A percentile compares a stretch with the other conserved stretches of the same genome.
Conservation (phyloP, 768 basidiomycete genomes). For the Pleurotus djamor region DNA sequence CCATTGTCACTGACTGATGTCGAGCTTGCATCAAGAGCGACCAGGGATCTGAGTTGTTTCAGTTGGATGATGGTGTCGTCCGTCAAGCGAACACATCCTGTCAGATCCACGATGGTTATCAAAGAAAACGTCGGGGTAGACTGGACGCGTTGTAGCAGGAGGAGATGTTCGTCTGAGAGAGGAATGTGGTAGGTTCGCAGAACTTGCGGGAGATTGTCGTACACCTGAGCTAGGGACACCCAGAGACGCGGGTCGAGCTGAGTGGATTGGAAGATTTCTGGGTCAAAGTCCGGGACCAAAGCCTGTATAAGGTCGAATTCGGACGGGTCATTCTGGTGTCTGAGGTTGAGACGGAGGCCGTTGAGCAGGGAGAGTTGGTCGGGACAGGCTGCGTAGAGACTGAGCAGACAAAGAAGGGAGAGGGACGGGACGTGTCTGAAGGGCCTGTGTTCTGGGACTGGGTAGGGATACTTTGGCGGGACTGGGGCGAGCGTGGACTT, state of each 20-base stretch:
- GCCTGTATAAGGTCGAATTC: conserved; percentile 34
- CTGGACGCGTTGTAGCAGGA: conserved; percentile 55
- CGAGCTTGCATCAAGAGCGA: conserved; percentile 62
- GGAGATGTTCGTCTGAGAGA: conserved; percentile 52
- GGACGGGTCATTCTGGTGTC: conserved; percentile 14
- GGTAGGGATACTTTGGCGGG: conserved; percentile 20
- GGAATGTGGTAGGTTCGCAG: conserved; percentile 43
- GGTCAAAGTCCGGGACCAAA: conserved; percentile 30
- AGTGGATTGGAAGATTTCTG: conserved; percentile 14
- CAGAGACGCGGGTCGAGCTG: conserved; percentile 57
- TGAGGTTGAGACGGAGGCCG: conserved; percentile 34
- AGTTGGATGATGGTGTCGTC: conserved; percentile 55
- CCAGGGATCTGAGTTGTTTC: conserved; percentile 48
- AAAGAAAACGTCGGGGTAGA: conserved; percentile 58
- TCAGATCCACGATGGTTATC: conserved; percentile 61
- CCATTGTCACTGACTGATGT: conserved; percentile 52
- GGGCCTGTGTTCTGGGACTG: conserved; percentile 1
- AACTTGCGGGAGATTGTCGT: conserved; percentile 45
- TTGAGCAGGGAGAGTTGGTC: conserved; percentile 38
- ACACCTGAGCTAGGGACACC: conserved; percentile 60
- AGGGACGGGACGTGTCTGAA: conserved; percentile 46
- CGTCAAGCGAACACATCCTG: conserved; percentile 50
- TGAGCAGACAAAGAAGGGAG: conserved; percentile 45
- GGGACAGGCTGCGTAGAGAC: conserved; percentile 34
- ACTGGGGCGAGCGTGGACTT: conserved; percentile 16